Evolutionary conservation across 371 early-diverging fungal species (phyloP).

Genomic region (Saksenaea vasiformis): DNA sequence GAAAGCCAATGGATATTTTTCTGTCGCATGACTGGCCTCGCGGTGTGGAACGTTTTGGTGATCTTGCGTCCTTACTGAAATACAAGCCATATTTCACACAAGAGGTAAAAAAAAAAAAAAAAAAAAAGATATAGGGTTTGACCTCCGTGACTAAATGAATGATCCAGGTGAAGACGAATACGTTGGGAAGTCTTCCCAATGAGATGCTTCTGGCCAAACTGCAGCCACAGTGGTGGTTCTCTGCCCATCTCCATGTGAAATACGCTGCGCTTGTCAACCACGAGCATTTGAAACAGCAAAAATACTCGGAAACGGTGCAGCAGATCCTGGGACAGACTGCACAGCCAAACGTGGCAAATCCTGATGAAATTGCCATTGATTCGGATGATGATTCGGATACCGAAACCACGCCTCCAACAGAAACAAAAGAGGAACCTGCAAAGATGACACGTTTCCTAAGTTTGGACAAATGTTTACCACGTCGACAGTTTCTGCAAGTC

Average conservation of each 20-base stretch:
- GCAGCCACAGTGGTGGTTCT: conserved; percentile 89
- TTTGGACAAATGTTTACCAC: conserved; percentile 70
- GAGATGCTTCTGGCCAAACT: conserved; percentile 70
- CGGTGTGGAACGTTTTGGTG: conserved; percentile 81
- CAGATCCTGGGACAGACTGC: not conserved
- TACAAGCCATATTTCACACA: conserved; percentile 69
- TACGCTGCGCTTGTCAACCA: conserved; percentile 76
- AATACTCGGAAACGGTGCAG: conserved; percentile 9
- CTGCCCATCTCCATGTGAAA: conserved; percentile 93
- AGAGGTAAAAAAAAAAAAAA: too few species aligned
- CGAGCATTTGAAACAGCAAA: conserved; percentile 26
- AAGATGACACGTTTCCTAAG: conserved; percentile 60
- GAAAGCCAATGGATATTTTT: conserved; percentile 80
- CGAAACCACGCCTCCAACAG: not conserved
- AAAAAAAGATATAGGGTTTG: too few species aligned
- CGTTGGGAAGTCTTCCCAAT: conserved; percentile 76
- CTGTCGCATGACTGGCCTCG: conserved; percentile 98
- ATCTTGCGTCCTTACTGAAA: conserved; percentile 60
- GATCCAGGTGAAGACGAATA: conserved; percentile 59
- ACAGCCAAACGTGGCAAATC: conserved; percentile 36
- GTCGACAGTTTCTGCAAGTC: conserved; percentile 63
- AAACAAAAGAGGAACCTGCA: not conserved
- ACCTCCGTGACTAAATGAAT: not conserved
- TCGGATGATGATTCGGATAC: not conserved
- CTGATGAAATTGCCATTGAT: conserved; percentile 65